phyloP scores from a whole-genome alignment of 108 stramenopile genomes.

The Aurantiochytrium sp. region DNA sequence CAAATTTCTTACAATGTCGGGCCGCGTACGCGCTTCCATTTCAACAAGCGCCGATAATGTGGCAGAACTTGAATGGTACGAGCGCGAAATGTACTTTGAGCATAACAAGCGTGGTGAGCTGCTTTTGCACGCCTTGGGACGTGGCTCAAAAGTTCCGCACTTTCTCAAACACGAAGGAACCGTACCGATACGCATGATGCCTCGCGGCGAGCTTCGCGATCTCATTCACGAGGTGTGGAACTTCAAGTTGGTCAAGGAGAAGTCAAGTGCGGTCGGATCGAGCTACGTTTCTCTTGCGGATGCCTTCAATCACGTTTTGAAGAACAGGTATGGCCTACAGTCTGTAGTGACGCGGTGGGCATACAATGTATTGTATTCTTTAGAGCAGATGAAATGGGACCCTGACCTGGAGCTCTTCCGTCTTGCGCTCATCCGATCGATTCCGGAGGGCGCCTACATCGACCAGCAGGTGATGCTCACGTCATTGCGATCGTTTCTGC shows the following conservation, averaged over 20 bases:
- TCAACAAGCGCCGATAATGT: not conserved
- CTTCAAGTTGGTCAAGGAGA: not conserved
- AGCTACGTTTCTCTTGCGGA: not conserved
- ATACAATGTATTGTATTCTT: not conserved
- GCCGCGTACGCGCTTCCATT: not conserved
- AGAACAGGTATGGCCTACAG: not conserved
- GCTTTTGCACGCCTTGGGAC: not conserved
- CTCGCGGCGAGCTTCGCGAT: not conserved
- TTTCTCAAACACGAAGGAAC: not conserved
- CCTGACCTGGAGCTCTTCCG: not conserved
- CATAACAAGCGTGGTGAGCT: not conserved
- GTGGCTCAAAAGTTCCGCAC: not conserved
- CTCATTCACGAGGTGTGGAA: not conserved
- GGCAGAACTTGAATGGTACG: not conserved
- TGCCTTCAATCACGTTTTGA: not conserved
- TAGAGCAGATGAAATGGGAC: not conserved
- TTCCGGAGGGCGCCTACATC: not conserved
- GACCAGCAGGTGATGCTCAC: conserved; percentile 1
- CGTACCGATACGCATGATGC: not conserved
- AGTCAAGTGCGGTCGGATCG: not conserved
- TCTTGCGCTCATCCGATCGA: not conserved
- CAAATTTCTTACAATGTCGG: not conserved
- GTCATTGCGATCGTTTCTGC: not conserved
- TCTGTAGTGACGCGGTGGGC: not conserved
- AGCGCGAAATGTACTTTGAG: not conserved